Evolutionary conservation across 164 flowering plant species (phyloP), one percentile per base, ranked within the genome.

Genomic region (Chimonanthus salicifolius): DNA sequence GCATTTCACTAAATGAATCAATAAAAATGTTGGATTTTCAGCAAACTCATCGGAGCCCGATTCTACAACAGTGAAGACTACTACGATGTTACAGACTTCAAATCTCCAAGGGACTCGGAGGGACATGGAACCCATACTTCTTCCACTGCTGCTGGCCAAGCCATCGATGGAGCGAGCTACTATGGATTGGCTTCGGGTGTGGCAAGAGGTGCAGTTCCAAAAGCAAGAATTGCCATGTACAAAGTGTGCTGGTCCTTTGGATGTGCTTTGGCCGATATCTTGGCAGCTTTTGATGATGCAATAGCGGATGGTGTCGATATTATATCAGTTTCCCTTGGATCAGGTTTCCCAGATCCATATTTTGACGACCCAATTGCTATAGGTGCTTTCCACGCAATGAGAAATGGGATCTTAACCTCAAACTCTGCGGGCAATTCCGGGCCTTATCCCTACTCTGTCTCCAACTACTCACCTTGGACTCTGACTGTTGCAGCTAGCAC

Each of bases 31-130:
- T 47, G 43, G 20, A 54, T 64, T 64, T 54, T 44, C 80, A 83
- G 85, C 67, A 83, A 83, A 75, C 44, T 80, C 46, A 78, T 83
- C 54, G 85, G 85, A 44, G 85, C 83, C 6, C 70, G 74, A 10
- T 76, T 68, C 78, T 83, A 76, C 74, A 74, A 80, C 15, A 71
- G 72, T n/a, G 65, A 49, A 2, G 64, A 74, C 51, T 15, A 3
- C 8, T 69, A 64, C 7, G 67, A 48, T 46, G 50, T 9, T 4
- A 58, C 69, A 6, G 81, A 73, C 20, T 48, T 73, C 62, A 69
- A 75, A 47, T 79, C 79, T 8, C 70, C 78, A 2, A 68, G 78
- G 48, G 82, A 80, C 66, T 46, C 71, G 3, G 74, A 68, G 13
- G 78, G 80, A 0, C 79, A 77, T 68, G 82, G 82, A 44, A 63